Percentiles rank a stretch among this genome's conserved stretches.
Evolutionary conservation across 495 filamentous ascomycete genomes (phyloP).

Genomic region (Trichodelitschia bisporula): DNA sequence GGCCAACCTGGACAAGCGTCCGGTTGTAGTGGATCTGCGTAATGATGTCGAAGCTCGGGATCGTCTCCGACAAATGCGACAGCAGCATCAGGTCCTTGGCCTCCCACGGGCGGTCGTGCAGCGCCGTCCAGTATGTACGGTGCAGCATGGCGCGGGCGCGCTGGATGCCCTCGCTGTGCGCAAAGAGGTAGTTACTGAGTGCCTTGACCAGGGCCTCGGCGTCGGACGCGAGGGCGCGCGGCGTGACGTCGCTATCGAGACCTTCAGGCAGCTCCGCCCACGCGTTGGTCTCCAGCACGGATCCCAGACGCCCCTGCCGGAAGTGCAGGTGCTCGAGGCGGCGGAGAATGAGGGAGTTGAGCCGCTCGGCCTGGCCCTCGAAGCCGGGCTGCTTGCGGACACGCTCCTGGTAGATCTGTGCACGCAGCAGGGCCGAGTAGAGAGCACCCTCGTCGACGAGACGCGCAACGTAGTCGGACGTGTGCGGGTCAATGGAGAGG

Average conservation of each 20-base stretch:
- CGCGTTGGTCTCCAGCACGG: slow-evolving; percentile 70
- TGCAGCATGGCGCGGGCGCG: slow-evolving; percentile 91
- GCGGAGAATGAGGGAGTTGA: slow-evolving; percentile 82
- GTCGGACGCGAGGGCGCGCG: slow-evolving; percentile 35
- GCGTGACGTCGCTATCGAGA: slow-evolving; percentile 58
- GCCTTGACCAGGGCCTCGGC: slow-evolving; percentile 54
- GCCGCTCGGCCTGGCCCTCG: slow-evolving; percentile 20
- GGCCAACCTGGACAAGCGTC: slow-evolving; percentile 88
- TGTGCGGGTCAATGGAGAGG: slow-evolving; percentile 94
- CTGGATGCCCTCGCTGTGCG: slow-evolving; percentile 81
- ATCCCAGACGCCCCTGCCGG: slow-evolving; percentile 37
- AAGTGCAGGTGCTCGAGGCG: slow-evolving; percentile 95
- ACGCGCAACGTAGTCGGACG: slow-evolving; percentile 92
- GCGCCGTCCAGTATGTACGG: slow-evolving; percentile 92
- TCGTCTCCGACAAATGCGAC: slow-evolving; percentile 96
- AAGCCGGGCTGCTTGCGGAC: slow-evolving; percentile 49
- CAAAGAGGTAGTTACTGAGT: slow-evolving; percentile 85
- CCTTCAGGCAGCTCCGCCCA: slow-evolving; percentile 58
- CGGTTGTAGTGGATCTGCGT: slow-evolving; percentile 98
- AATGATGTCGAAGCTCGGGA: slow-evolving; percentile 79
- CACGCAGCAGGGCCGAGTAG: slow-evolving; percentile 73
- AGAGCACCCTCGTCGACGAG: slow-evolving; percentile 76
- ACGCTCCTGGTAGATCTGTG: slow-evolving; percentile 65
- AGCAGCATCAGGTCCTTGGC: slow-evolving; percentile 98
- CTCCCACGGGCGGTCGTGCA: slow-evolving; percentile 93